Evolutionary conservation across 495 filamentous ascomycete species (phyloP).

Genomic region (Hyaloscypha finlandica): DNA sequence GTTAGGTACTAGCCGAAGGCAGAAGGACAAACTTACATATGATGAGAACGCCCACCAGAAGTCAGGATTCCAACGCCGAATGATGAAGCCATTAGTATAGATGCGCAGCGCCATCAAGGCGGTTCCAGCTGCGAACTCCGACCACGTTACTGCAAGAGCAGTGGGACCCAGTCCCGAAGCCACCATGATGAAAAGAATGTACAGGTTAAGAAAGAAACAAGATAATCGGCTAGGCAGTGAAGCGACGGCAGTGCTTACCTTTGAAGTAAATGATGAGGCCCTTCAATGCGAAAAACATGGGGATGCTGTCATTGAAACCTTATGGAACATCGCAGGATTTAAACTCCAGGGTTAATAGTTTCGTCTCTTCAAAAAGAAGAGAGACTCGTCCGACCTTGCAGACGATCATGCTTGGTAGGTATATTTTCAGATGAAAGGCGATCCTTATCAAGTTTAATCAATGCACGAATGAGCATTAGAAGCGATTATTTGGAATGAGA

Average conservation of each 20-base stretch:
- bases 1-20: conserved; percentile 9
- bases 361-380: conserved; percentile 14
- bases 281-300: conserved; percentile 11
- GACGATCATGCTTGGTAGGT: conserved; percentile 16
- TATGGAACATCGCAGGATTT: conserved; percentile 17
- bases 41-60: conserved; percentile 18
- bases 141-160: conserved; percentile 18
- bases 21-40: conserved; percentile 18
- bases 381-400: conserved; percentile 15
- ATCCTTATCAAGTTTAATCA: conserved; percentile 8
- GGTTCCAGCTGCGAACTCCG: conserved; percentile 18
- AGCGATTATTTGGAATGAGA: conserved; percentile 11
- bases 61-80: conserved; percentile 19
- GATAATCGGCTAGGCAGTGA: conserved; percentile 11
- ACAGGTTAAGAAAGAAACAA: conserved; percentile 15
- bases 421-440: conserved; percentile 14
- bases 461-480: conserved; percentile 16
- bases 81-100: conserved; percentile 23
- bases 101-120: conserved; percentile 18
- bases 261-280: conserved; percentile 15
- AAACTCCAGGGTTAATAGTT: conserved; percentile 12
- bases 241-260: conserved; percentile 11
- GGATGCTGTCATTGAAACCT: conserved; percentile 17
- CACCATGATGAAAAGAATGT: conserved; percentile 21
- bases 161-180: conserved; percentile 22